A percentile compares a stretch with the other conserved stretches of the same genome.
Conservation (phyloP, 345 rosid genomes). For the Heritiera littoralis region DNA sequence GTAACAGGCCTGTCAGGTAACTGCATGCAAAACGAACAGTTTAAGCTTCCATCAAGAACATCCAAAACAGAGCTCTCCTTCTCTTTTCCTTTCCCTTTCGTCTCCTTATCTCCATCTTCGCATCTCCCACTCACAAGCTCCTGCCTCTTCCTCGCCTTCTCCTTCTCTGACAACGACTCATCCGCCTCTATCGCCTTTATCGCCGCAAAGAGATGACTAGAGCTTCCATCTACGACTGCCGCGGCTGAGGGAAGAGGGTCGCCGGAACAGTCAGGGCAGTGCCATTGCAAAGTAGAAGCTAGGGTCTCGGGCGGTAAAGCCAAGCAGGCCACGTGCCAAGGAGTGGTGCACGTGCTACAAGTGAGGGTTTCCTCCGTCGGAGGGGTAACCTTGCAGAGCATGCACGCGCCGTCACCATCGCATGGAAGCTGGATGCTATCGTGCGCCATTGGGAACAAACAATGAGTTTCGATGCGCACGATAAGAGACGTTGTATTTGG, state of each 20-base stretch:
- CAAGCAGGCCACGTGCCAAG: slow-evolving; percentile 76
- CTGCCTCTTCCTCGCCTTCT: slow-evolving; percentile 54
- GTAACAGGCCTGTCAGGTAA: slow-evolving; percentile 49
- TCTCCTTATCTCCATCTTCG: slow-evolving; percentile 23
- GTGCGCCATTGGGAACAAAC: slow-evolving; percentile 37
- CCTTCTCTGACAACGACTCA: slow-evolving; percentile 36
- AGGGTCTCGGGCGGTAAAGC: slow-evolving; percentile 44
- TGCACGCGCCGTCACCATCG: slow-evolving; percentile 68
- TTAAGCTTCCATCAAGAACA: slow-evolving; percentile 33
- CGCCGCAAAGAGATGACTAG: slow-evolving; percentile 30
- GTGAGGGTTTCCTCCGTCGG: slow-evolving; percentile 46
- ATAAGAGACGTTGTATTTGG: not conserved
- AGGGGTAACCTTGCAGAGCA: slow-evolving; percentile 55
- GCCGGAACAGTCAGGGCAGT: slow-evolving; percentile 67
- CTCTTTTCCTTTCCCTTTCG: slow-evolving; percentile 6
- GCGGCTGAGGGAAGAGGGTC: slow-evolving; percentile 17
- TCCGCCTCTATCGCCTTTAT: slow-evolving; percentile 55
- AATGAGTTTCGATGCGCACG: not conserved
- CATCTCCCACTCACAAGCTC: slow-evolving; percentile 42
- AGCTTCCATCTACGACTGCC: not conserved
- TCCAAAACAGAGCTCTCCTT: slow-evolving; percentile 24
- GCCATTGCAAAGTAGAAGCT: slow-evolving; percentile 50
- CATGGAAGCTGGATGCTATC: slow-evolving; percentile 59
- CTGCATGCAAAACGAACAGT: slow-evolving; percentile 45
- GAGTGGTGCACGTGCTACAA: slow-evolving; percentile 62